Conservation (phyloP, 176 grass and related monocot species). For the Cenchrus fungigraminus region DNA sequence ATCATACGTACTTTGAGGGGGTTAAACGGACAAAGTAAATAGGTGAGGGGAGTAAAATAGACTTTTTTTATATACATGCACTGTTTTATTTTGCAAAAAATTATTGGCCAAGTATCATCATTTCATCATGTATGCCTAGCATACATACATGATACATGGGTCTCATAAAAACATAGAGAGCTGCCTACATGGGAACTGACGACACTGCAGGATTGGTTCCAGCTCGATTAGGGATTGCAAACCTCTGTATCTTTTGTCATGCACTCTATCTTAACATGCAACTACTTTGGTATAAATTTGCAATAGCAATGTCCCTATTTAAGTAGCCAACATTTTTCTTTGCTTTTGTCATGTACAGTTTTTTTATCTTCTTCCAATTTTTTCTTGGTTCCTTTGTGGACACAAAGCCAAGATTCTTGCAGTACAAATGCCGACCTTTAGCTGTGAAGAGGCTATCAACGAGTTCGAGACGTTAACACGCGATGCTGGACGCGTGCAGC, state of each 20-base stretch:
- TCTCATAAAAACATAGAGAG: no score
- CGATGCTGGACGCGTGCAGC: slow-evolving; percentile 63
- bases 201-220: neutral
- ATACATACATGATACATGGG: neutral
- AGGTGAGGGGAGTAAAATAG: no score
- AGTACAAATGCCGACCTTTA: slow-evolving; percentile 62
- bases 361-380: neutral
- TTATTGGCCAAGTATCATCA: neutral
- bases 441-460: slow-evolving; percentile 58
- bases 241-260: neutral
- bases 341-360: neutral
- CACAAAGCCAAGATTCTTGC: slow-evolving; percentile 26
- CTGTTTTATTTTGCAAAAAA: neutral
- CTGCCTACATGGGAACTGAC: no score
- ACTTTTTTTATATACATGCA: neutral
- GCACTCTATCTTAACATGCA: neutral
- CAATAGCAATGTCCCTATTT: neutral
- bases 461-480: slow-evolving; percentile 74
- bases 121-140: neutral
- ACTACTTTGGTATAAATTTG: slow-evolving; percentile 1
- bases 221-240: slow-evolving; percentile 1
- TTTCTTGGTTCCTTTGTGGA: neutral
- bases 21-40: no score
- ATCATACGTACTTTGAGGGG: neutral
- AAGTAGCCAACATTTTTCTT: neutral